Percentiles rank a stretch among this genome's conserved stretches.
These are phyloP conservation scores for Hortiboletus rubellus DNA, from an alignment of 1,284 basidiomycete species.

Conservation along the genomic window DNA sequence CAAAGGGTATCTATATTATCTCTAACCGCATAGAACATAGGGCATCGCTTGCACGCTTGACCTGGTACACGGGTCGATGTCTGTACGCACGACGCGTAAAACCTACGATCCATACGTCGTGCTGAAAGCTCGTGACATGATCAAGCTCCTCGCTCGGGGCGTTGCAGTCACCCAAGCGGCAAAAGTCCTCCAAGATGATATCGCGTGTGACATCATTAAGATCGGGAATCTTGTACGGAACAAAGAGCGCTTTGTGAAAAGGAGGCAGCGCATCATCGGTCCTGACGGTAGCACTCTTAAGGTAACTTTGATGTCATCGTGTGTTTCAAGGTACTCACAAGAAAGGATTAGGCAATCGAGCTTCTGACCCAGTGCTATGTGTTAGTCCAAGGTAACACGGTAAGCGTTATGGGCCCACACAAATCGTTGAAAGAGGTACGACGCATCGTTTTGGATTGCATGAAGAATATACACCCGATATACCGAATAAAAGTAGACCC, in stretches of 20 bases:
- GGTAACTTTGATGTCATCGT: constrained; percentile 37
- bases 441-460: constrained; percentile 94
- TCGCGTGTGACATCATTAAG: constrained; percentile 98
- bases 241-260: constrained; percentile 96
- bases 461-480: constrained; percentile 99
- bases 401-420: constrained; percentile 96
- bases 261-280: constrained; percentile 94
- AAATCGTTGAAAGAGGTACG: constrained; percentile 96
- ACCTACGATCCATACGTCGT: constrained; percentile 97
- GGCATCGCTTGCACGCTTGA: constrained; percentile 92
- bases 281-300: constrained; percentile 97
- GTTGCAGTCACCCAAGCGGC: constrained; percentile 85
- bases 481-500: constrained; percentile 90
- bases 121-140: constrained; percentile 93
- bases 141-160: constrained; percentile 93
- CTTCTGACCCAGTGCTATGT: constrained; percentile 97
- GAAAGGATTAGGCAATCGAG: constrained; percentile 80
- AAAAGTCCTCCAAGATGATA: constrained; percentile 88
- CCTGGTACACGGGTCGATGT: constrained; percentile 96
- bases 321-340: constrained; percentile 8
- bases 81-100: constrained; percentile 95
- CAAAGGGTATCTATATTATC: not conserved
- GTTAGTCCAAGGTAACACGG: constrained; percentile 97
- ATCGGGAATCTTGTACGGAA: constrained; percentile 94
- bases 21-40: constrained; percentile 41